These are phyloP conservation scores for Puccinia hordei DNA, from an alignment of 1,284 basidiomycete species.

Conservation along the genomic window DNA sequence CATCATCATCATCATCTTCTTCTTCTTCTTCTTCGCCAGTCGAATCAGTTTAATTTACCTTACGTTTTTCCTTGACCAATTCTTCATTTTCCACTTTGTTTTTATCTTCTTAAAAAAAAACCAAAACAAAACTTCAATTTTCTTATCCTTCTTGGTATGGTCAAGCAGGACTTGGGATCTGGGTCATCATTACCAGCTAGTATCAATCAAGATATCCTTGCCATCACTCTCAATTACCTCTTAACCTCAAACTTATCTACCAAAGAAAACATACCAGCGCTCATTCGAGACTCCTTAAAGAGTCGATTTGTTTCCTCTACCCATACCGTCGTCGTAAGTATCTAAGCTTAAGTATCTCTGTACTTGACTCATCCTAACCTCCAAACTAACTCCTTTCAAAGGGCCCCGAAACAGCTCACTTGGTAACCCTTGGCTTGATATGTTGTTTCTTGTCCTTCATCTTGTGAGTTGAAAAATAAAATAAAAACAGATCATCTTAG, in stretches of 20 bases:
- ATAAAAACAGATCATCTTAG: no score
- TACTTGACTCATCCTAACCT: neutral
- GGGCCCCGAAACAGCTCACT: neutral
- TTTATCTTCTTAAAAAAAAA: no score
- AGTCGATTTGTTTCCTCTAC: constrained; percentile 4
- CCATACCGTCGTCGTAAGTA: constrained; percentile 8
- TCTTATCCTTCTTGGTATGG: neutral
- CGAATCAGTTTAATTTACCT: neutral
- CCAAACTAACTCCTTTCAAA: neutral
- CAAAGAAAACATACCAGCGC: neutral
- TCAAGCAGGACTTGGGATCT: neutral
- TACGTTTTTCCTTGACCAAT: neutral
- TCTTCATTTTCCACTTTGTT: neutral
- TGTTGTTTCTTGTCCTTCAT: constrained; percentile 1
- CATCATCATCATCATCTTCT: no score
- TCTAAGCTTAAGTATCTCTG: neutral
- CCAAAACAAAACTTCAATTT: no score
- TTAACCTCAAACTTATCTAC: neutral
- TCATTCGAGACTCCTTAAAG: neutral
- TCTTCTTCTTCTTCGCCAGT: no score
- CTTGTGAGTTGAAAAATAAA: neutral
- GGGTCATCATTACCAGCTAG: neutral
- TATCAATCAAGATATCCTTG: neutral
- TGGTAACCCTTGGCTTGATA: neutral
- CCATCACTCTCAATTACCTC: neutral